Percentiles rank a stretch among this genome's conserved stretches.
Evolutionary conservation across 345 rosid species (phyloP).

Genomic region (Gossypium longicalyx): DNA sequence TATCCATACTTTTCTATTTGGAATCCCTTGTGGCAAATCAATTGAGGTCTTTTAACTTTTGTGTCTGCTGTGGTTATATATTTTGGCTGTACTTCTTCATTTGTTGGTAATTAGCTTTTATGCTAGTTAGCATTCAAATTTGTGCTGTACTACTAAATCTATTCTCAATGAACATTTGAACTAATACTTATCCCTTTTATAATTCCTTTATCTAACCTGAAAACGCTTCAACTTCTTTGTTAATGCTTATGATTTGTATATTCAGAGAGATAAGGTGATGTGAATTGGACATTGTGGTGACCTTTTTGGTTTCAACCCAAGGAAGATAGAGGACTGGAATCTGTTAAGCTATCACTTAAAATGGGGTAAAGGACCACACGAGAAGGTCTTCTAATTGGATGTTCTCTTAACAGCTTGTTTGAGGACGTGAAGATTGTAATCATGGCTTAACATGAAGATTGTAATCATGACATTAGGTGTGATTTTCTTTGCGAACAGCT

Average conservation of each 20-base stretch:
- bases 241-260: not conserved
- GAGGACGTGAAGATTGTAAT: no score
- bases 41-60: no score
- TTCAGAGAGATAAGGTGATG: not conserved
- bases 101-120: not conserved
- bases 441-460: not conserved
- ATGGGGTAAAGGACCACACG: not conserved
- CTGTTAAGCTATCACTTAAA: not conserved
- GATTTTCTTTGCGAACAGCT: not conserved
- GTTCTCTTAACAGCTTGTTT: not conserved
- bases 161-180: not conserved
- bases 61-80: not conserved
- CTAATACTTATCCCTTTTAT: not conserved
- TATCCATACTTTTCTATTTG: not conserved
- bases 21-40: not conserved
- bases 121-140: not conserved
- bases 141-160: not conserved
- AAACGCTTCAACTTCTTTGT: not conserved
- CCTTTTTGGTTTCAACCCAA: not conserved
- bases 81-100: not conserved
- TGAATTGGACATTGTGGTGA: not conserved
- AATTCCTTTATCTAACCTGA: not conserved
- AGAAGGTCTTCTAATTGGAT: not conserved
- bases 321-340: not conserved
- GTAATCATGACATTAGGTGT: not conserved